Evolutionary conservation across 192 early-diverging fungal species (phyloP).

Genomic region (Spizellomyces sp.): DNA sequence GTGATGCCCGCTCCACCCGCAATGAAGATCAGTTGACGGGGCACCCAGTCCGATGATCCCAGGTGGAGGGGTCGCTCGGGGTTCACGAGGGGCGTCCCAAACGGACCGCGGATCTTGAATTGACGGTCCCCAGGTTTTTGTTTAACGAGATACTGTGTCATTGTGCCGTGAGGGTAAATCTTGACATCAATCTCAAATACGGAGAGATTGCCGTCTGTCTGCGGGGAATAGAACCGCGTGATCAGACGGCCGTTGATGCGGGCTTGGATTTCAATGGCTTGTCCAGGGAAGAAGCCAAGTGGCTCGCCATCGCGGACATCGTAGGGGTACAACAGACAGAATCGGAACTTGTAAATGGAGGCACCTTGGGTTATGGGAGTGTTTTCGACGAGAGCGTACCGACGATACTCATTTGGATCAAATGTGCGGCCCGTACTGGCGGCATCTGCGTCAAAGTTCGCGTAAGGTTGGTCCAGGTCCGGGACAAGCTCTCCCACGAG

Average conservation of each 20-base stretch:
- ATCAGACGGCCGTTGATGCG: slow-evolving; percentile 31
- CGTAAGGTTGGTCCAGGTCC: background rate
- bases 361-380: background rate
- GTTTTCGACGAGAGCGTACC: slow-evolving; percentile 42
- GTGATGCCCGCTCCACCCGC: slow-evolving; percentile 44
- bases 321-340: slow-evolving; percentile 46
- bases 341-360: slow-evolving; percentile 33
- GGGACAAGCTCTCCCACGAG: slow-evolving; percentile 43
- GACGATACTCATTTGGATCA: slow-evolving; percentile 41
- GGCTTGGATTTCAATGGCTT: slow-evolving; percentile 43
- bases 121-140: slow-evolving; percentile 44
- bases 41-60: slow-evolving; percentile 7
- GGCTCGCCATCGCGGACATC: slow-evolving; percentile 27
- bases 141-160: slow-evolving; percentile 29
- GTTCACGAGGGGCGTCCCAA: slow-evolving; percentile 35
- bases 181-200: slow-evolving; percentile 42
- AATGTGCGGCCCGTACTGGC: slow-evolving; percentile 14
- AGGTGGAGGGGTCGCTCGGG: slow-evolving; percentile 20
- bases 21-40: slow-evolving; percentile 34
- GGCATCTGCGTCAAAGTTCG: background rate
- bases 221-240: slow-evolving; percentile 41
- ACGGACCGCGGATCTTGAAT: slow-evolving; percentile 49
- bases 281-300: slow-evolving; percentile 40
- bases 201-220: slow-evolving; percentile 23
- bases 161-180: slow-evolving; percentile 15